Conservation (phyloP, 2,329 filamentous ascomycete species). For the Hortaea werneckii region DNA sequence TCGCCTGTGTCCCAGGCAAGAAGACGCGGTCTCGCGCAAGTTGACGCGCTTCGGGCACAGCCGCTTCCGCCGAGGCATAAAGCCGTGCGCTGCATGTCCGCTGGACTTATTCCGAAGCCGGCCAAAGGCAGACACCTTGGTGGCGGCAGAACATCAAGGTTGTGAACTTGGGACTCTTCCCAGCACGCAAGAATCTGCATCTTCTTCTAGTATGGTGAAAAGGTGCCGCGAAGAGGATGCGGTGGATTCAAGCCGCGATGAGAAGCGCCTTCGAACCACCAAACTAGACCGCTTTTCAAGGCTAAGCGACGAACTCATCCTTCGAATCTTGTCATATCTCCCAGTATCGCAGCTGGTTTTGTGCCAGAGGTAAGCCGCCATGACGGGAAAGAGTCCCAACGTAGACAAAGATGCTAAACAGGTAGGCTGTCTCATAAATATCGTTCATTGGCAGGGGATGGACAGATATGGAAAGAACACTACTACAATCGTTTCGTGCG, state of each 20-base stretch:
- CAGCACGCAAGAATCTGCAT: not conserved
- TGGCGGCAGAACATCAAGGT: not conserved
- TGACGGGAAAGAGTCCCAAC: not conserved
- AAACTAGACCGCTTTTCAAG: slow-evolving; percentile 54
- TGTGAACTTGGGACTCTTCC: too few species aligned
- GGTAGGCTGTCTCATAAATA: slow-evolving; percentile 66
- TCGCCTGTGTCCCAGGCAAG: too few species aligned
- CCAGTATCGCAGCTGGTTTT: slow-evolving; percentile 56
- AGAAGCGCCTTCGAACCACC: slow-evolving; percentile 37
- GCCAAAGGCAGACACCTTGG: too few species aligned
- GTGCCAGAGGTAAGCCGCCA: slow-evolving; percentile 44
- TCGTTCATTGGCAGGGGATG: slow-evolving; percentile 62
- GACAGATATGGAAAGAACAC: slow-evolving; percentile 79
- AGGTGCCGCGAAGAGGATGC: slow-evolving; percentile 24
- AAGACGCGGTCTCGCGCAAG: too few species aligned
- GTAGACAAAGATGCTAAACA: slow-evolving; percentile 29
- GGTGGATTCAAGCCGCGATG: slow-evolving; percentile 17
- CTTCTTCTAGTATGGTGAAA: slow-evolving; percentile 25
- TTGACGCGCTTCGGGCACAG: too few species aligned
- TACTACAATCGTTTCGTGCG: slow-evolving; percentile 84
- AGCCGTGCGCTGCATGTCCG: too few species aligned
- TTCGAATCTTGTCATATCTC: slow-evolving; percentile 75
- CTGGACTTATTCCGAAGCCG: too few species aligned
- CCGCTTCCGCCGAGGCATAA: too few species aligned
- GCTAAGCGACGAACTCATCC: slow-evolving; percentile 77